A percentile compares a stretch with the other conserved stretches of the same genome.
phyloP scores from a whole-genome alignment of 1,139 yeast species.

The Debaryomyces psychrophilus region DNA sequence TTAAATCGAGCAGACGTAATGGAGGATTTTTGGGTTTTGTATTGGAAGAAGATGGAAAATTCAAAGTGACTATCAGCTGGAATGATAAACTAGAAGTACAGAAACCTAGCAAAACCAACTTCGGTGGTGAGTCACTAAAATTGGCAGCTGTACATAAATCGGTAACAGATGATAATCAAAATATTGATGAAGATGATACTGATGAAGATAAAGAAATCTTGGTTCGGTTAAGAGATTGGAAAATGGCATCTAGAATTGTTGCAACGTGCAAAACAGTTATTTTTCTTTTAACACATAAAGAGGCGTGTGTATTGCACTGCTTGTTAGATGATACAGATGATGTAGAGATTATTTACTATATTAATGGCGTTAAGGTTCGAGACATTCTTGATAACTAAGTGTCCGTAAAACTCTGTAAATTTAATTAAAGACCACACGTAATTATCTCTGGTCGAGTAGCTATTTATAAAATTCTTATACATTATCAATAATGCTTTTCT shows the following conservation, averaged over 20 bases:
- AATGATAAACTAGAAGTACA: constrained; percentile 48
- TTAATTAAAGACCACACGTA: background rate
- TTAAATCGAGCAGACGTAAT: constrained; percentile 35
- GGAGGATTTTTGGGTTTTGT: constrained; percentile 52
- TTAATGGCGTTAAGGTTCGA: constrained; percentile 37
- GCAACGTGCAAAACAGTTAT: constrained; percentile 57
- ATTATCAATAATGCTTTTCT: background rate
- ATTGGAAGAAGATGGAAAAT: constrained; percentile 56
- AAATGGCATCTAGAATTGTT: constrained; percentile 54
- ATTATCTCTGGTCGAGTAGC: background rate
- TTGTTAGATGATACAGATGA: constrained; percentile 58
- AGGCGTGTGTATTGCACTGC: constrained; percentile 60
- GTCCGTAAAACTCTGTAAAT: background rate
- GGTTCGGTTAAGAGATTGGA: constrained; percentile 60
- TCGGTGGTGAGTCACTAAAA: constrained; percentile 27
- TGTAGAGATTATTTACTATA: constrained; percentile 57
- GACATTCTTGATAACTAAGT: constrained; percentile 10
- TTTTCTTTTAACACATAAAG: constrained; percentile 50
- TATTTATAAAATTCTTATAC: background rate
- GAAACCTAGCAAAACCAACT: constrained; percentile 23
- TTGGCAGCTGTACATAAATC: constrained; percentile 18
- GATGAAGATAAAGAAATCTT: constrained; percentile 39
- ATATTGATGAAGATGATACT: constrained; percentile 24
- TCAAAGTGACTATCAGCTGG: constrained; percentile 60
- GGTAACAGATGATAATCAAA: constrained; percentile 13